Evolutionary conservation across 1,284 basidiomycete species (phyloP).

Genomic region (Sanghuangporus sanghuang): DNA sequence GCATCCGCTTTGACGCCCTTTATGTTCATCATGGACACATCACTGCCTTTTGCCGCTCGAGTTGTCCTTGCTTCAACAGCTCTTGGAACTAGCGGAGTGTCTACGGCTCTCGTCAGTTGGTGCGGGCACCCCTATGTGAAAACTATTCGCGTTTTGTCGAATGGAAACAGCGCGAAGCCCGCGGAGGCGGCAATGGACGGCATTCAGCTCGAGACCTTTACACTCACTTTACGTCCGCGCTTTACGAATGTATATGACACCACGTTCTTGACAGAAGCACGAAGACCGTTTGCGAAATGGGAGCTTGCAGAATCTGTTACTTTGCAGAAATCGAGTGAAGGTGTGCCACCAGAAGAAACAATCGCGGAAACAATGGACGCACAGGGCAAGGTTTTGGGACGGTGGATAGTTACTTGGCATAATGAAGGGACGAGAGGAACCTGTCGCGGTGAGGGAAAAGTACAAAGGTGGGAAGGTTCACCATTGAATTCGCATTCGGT

Average conservation of each 20-base stretch:
- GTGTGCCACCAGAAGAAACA: constrained; percentile 59
- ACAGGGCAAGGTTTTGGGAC: constrained; percentile 60
- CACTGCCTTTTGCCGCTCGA: constrained; percentile 67
- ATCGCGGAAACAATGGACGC: constrained; percentile 68
- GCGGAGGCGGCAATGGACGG: constrained; percentile 32
- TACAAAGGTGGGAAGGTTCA: constrained; percentile 48
- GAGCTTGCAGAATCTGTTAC: constrained; percentile 58
- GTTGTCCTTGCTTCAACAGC: constrained; percentile 66
- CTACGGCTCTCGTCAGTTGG: constrained; percentile 75
- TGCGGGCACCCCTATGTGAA: constrained; percentile 51
- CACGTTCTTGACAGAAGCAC: constrained; percentile 63
- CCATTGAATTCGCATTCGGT: not conserved
- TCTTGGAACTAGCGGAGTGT: constrained; percentile 59
- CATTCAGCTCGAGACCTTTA: constrained; percentile 70
- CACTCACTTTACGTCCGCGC: constrained; percentile 53
- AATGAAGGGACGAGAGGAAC: constrained; percentile 50
- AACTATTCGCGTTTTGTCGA: constrained; percentile 32
- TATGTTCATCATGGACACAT: constrained; percentile 76
- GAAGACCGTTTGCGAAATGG: constrained; percentile 77
- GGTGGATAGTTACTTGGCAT: constrained; percentile 75
- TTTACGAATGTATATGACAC: constrained; percentile 71
- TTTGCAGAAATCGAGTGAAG: constrained; percentile 37
- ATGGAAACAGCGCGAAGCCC: constrained; percentile 35
- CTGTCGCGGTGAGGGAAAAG: constrained; percentile 53
- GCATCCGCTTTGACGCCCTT: constrained; percentile 71